phyloP scores from a whole-genome alignment of 257 asterid species.

The Leptodermis oblonga region DNA sequence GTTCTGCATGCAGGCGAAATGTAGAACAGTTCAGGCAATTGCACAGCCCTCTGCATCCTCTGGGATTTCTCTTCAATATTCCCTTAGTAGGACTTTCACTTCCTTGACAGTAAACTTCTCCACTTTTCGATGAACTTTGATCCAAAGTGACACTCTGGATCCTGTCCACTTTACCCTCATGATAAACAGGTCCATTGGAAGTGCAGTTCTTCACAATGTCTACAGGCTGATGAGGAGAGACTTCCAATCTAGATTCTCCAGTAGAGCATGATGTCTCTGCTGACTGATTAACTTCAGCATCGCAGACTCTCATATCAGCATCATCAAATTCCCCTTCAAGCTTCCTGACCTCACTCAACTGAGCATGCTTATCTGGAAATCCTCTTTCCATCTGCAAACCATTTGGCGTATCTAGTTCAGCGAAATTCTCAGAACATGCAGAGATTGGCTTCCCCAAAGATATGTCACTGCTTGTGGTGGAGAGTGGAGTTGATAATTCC shows the following conservation, averaged over 20 bases:
- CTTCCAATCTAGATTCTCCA: slow-evolving; percentile 5
- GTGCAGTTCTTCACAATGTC: slow-evolving; percentile 4
- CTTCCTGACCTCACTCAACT: slow-evolving; percentile 11
- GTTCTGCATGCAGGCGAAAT: slow-evolving; percentile 80
- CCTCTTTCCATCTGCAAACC: slow-evolving; percentile 16
- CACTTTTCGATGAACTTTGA: slow-evolving; percentile 18
- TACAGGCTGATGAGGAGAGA: slow-evolving; percentile 3
- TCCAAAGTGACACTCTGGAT: slow-evolving; percentile 10
- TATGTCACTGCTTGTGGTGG: slow-evolving; percentile 17
- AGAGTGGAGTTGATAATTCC: slow-evolving; percentile 20
- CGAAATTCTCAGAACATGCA: slow-evolving; percentile 17
- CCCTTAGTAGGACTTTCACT: slow-evolving; percentile 38
- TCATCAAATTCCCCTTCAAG: slow-evolving; percentile 16
- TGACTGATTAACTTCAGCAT: slow-evolving; percentile 15
- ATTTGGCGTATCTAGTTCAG: slow-evolving; percentile 11
- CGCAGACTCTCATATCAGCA: slow-evolving; percentile 5
- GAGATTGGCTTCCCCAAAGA: slow-evolving; percentile 19
- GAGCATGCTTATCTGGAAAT: slow-evolving; percentile 6
- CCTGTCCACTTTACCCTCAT: not conserved
- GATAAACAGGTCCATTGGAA: not conserved
- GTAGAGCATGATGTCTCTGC: slow-evolving; percentile 23
- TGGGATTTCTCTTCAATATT: slow-evolving; percentile 62
- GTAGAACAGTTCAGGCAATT: slow-evolving; percentile 77
- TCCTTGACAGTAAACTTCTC: slow-evolving; percentile 17
- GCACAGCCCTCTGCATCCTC: slow-evolving; percentile 84